Conservation (phyloP, 768 basidiomycete species). For the Lentinula lateritia region DNA sequence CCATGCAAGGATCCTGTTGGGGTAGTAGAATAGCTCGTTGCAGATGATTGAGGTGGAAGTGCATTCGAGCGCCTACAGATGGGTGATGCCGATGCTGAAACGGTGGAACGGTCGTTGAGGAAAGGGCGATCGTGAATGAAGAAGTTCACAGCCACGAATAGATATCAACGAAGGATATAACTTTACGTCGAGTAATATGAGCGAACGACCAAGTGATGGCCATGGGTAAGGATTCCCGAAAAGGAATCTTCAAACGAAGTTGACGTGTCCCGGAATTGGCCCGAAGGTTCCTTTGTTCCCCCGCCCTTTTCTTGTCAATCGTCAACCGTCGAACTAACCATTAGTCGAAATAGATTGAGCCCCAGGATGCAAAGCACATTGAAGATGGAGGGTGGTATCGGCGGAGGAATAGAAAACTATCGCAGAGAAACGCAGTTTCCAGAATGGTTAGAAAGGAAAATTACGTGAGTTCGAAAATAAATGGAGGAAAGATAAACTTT, state of each 20-base stretch:
- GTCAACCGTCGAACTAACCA: slow-evolving; percentile 5
- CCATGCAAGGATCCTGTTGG: background rate
- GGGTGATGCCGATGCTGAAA: background rate
- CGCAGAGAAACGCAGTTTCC: slow-evolving; percentile 8
- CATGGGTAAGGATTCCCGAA: slow-evolving; percentile 25
- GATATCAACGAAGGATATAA: background rate
- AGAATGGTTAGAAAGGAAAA: slow-evolving; percentile 18
- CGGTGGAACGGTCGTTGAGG: slow-evolving; percentile 10
- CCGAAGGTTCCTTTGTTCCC: slow-evolving; percentile 1
- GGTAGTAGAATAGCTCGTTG: background rate
- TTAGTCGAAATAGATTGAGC: slow-evolving; percentile 15
- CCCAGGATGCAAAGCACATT: background rate
- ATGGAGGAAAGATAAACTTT: slow-evolving; percentile 15
- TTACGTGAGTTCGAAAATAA: slow-evolving; percentile 1
- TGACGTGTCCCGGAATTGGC: slow-evolving; percentile 10
- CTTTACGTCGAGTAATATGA: background rate
- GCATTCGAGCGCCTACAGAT: background rate
- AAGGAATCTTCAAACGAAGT: slow-evolving; percentile 25
- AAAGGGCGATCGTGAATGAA: slow-evolving; percentile 3
- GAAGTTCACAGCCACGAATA: slow-evolving; percentile 18
- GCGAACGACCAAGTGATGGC: slow-evolving; percentile 19
- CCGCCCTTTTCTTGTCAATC: background rate
- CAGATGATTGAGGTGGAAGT: background rate
- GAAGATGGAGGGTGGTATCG: slow-evolving; percentile 17
- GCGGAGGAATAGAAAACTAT: slow-evolving; percentile 19